Percentiles rank a stretch among this genome's conserved stretches.
Conservation (phyloP, 768 basidiomycete genomes). For the Hydnum rufescens region DNA sequence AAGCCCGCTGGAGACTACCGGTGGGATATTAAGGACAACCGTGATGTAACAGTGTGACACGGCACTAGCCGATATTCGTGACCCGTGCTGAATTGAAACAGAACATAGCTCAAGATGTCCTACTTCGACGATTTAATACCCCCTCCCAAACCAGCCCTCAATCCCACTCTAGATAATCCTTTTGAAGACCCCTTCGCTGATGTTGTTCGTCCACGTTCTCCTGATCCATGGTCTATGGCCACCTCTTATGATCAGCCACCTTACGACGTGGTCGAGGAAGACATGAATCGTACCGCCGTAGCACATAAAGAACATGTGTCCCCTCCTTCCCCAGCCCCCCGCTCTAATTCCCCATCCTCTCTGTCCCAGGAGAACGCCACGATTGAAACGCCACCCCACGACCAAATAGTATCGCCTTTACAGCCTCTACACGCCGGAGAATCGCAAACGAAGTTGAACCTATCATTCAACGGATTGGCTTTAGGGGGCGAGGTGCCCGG, state of each 20-base stretch:
- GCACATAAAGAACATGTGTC: neutral
- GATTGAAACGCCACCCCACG: constrained; percentile 3
- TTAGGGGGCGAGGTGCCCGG: constrained; percentile 11
- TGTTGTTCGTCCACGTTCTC: constrained; percentile 9
- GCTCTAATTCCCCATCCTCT: neutral
- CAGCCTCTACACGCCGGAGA: too few relatives aligned
- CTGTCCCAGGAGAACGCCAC: neutral
- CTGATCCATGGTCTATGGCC: constrained; percentile 10
- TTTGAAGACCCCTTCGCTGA: constrained; percentile 10
- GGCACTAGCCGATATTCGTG: too few relatives aligned
- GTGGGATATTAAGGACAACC: too few relatives aligned
- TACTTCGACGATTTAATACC: constrained; percentile 9
- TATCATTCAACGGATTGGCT: constrained; percentile 7
- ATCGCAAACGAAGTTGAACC: too few relatives aligned
- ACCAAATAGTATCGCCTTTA: too few relatives aligned
- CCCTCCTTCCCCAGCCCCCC: neutral
- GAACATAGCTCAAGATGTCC: constrained; percentile 4
- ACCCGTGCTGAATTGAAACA: too few relatives aligned
- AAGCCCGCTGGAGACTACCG: too few relatives aligned
- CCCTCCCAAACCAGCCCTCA: neutral
- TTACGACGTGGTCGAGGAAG: too few relatives aligned
- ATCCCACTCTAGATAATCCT: constrained; percentile 8
- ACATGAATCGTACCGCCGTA: too few relatives aligned
- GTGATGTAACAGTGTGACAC: too few relatives aligned
- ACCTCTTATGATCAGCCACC: neutral